Percentiles rank a stretch among this genome's conserved stretches.
Conservation (phyloP, 441 rosid genomes). For the Cnidoscolus chayamansa region DNA sequence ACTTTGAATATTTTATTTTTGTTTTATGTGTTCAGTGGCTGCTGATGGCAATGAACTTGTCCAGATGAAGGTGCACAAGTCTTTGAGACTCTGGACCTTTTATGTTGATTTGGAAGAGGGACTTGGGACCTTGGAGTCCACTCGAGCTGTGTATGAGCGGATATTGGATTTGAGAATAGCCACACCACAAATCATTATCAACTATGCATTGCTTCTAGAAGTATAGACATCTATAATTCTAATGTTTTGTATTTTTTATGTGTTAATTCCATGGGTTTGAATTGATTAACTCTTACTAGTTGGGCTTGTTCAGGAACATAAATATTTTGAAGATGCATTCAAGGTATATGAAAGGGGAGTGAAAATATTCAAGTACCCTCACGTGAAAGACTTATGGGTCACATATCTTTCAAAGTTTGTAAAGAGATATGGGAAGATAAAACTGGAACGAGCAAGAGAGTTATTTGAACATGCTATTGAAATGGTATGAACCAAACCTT, state of each 20-base stretch:
- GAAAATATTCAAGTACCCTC: slow-evolving; percentile 91
- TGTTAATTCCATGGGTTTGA: neutral
- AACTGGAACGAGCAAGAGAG: slow-evolving; percentile 90
- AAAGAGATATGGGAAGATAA: slow-evolving; percentile 77
- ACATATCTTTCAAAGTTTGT: slow-evolving; percentile 86
- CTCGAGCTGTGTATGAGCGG: slow-evolving; percentile 88
- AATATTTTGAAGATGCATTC: slow-evolving; percentile 94
- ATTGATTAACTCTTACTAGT: slow-evolving; percentile 9
- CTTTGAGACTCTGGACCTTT: slow-evolving; percentile 91
- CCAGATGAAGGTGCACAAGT: slow-evolving; percentile 86
- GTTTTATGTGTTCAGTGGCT: slow-evolving; percentile 48
- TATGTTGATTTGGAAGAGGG: slow-evolving; percentile 95
- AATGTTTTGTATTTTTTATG: neutral
- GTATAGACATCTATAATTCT: slow-evolving; percentile 29
- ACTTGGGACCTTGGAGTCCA: slow-evolving; percentile 79
- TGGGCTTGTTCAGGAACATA: slow-evolving; percentile 55
- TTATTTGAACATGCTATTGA: slow-evolving; percentile 89
- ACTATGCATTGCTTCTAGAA: slow-evolving; percentile 75
- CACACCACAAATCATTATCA: slow-evolving; percentile 85
- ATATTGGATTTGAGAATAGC: slow-evolving; percentile 89
- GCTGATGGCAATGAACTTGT: slow-evolving; percentile 91
- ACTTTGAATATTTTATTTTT: neutral
- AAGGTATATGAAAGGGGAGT: slow-evolving; percentile 96
- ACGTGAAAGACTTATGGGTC: slow-evolving; percentile 90
- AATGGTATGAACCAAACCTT: slow-evolving; percentile 30